A percentile compares a stretch with the other conserved stretches of the same genome.
Conservation (phyloP, 1,284 basidiomycete genomes). For the Phlebopus sp. region DNA sequence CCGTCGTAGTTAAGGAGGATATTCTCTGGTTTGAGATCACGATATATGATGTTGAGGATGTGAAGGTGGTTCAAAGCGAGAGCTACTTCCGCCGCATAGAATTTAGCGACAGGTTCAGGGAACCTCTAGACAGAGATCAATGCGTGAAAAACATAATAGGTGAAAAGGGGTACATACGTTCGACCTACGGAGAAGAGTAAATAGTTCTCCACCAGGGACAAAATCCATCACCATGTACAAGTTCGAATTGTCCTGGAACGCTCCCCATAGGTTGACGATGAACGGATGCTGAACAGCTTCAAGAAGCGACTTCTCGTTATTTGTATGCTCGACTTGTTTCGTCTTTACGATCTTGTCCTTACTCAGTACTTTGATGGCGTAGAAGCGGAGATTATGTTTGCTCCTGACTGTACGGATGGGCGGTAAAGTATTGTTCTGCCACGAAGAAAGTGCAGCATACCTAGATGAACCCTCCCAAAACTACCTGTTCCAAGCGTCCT, state of each 20-base stretch:
- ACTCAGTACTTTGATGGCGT: constrained; percentile 91
- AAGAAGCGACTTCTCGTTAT: constrained; percentile 92
- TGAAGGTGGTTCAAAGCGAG: constrained; percentile 94
- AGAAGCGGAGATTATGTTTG: constrained; percentile 90
- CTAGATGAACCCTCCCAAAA: constrained; percentile 93
- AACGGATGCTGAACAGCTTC: constrained; percentile 92
- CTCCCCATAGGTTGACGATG: constrained; percentile 97
- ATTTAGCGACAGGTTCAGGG: constrained; percentile 98
- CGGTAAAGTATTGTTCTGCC: constrained; percentile 6
- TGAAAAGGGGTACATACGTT: constrained; percentile 54
- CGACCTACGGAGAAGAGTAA: constrained; percentile 85
- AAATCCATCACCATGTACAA: constrained; percentile 99
- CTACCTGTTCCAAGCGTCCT: constrained; percentile 89
- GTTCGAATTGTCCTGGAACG: constrained; percentile 91
- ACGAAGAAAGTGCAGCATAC: constrained; percentile 40
- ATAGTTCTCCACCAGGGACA: constrained; percentile 96
- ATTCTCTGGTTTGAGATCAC: constrained; percentile 98
- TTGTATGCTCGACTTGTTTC: constrained; percentile 98
- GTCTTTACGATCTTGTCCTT: constrained; percentile 94
- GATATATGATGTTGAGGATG: constrained; percentile 90
- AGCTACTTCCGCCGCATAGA: constrained; percentile 97
- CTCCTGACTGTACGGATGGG: constrained; percentile 61
- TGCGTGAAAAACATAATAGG: constrained; percentile 2
- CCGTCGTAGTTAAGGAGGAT: constrained; percentile 92
- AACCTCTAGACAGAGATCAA: constrained; percentile 64